phyloP scores from a whole-genome alignment of 2,329 filamentous ascomycete genomes.

The Microsporum canis region DNA sequence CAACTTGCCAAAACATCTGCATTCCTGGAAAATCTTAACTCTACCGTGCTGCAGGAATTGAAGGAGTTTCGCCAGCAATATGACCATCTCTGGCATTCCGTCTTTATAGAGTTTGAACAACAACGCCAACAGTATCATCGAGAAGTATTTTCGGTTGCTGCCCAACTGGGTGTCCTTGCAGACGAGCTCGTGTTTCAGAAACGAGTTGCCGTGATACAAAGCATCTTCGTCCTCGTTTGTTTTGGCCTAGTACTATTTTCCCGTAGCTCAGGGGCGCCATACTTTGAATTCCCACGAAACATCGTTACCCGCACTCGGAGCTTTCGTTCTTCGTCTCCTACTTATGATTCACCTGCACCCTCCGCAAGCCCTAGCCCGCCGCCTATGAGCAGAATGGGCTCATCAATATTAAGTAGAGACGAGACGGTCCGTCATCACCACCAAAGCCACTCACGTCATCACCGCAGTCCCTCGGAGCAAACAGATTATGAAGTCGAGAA shows the following conservation, averaged over 20 bases:
- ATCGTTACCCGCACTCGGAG: conserved; percentile 37
- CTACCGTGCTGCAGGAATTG: conserved; percentile 72
- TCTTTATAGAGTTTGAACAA: conserved; percentile 78
- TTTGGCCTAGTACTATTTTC: conserved; percentile 76
- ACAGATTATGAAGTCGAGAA: conserved; percentile 15
- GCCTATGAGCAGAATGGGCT: not conserved
- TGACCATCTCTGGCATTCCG: conserved; percentile 93
- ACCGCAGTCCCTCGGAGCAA: conserved; percentile 2
- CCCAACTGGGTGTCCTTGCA: conserved; percentile 75
- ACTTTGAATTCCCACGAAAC: conserved; percentile 37
- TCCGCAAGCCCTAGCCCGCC: conserved; percentile 29
- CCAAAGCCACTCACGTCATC: not conserved
- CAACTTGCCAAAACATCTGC: conserved; percentile 72
- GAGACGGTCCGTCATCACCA: not conserved
- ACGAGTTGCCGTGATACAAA: conserved; percentile 86
- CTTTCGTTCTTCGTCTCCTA: conserved; percentile 28
- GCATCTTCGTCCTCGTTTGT: conserved; percentile 73
- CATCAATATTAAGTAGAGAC: not conserved
- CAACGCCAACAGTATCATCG: conserved; percentile 74
- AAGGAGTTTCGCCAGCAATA: conserved; percentile 71
- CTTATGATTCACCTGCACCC: conserved; percentile 21
- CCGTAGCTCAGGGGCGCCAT: conserved; percentile 31
- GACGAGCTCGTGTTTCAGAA: conserved; percentile 80
- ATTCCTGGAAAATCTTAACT: conserved; percentile 77
- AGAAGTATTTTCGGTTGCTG: conserved; percentile 71